Evolutionary conservation across 345 rosid species (phyloP).

Genomic region (Capsella bursapastoris): DNA sequence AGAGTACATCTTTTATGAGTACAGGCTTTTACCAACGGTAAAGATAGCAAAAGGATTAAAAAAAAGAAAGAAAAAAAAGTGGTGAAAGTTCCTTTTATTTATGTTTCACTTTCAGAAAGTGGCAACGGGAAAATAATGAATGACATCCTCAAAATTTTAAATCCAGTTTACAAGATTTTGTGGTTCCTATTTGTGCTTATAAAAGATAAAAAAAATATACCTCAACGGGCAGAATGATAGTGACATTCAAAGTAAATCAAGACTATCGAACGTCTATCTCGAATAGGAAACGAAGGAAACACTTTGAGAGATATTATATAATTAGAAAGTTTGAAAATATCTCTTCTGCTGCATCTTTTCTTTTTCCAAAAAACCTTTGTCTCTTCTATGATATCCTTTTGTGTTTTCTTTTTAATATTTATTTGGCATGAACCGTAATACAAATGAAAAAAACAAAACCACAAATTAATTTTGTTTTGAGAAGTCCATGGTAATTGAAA

Average conservation of each 20-base stretch:
- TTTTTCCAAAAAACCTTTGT: neutral
- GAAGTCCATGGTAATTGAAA: neutral
- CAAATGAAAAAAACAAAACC: too few species aligned
- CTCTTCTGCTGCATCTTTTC: neutral
- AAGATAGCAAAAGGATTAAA: conserved; percentile 3
- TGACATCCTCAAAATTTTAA: conserved; percentile 21
- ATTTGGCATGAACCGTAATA: too few species aligned
- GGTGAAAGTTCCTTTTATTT: conserved; percentile 18
- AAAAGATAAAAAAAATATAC: neutral
- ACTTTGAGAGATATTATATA: neutral
- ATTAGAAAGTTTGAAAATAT: conserved; percentile 1
- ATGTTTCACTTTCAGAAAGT: neutral
- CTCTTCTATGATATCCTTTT: neutral
- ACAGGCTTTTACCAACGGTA: conserved; percentile 41
- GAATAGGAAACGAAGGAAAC: conserved; percentile 17
- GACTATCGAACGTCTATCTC: conserved; percentile 16
- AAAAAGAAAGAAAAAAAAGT: neutral
- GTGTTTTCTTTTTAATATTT: neutral
- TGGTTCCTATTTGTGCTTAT: neutral
- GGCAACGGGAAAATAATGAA: conserved; percentile 30
- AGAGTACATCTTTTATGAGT: conserved; percentile 11
- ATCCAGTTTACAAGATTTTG: neutral
- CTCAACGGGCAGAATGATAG: conserved; percentile 46
- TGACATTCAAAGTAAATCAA: conserved; percentile 33
- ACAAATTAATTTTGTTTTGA: neutral